phyloP scores from a whole-genome alignment of 2,329 filamentous ascomycete genomes.

The Paramyrothecium roridum region DNA sequence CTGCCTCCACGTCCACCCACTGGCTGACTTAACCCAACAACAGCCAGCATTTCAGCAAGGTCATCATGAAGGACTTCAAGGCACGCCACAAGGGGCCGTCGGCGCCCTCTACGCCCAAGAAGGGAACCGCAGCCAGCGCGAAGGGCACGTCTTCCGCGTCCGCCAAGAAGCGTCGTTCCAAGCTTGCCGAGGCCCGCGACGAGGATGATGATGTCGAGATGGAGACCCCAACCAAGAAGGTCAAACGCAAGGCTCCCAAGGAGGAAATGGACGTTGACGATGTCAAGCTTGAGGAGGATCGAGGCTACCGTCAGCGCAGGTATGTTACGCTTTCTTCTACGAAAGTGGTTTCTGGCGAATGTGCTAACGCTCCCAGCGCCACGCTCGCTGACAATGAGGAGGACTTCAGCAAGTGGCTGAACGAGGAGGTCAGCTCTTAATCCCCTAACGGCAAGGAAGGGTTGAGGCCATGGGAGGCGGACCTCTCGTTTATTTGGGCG shows the following conservation, averaged over 20 bases:
- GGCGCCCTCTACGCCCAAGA: not conserved
- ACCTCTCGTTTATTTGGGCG: no score
- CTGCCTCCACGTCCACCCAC: not conserved
- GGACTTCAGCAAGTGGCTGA: not conserved
- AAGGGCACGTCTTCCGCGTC: not conserved
- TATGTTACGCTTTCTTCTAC: not conserved
- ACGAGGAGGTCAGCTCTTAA: not conserved
- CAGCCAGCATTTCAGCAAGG: slow-evolving; percentile 37
- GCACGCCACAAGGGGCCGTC: slow-evolving; percentile 14
- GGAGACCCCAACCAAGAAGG: not conserved
- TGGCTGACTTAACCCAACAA: not conserved
- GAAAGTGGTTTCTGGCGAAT: not conserved
- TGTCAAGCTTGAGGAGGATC: not conserved
- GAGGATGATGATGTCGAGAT: not conserved
- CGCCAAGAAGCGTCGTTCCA: not conserved
- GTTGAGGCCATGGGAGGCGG: no score
- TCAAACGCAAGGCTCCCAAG: not conserved
- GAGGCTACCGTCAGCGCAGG: not conserved
- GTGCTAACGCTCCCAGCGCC: not conserved
- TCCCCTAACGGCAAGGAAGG: no score
- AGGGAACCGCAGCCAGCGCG: not conserved
- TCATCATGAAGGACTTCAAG: slow-evolving; percentile 31
- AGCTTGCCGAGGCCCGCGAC: not conserved
- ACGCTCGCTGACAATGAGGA: not conserved
- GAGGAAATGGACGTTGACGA: not conserved